Conservation (phyloP, 768 basidiomycete species). For the Rhizopogon vulgaris region DNA sequence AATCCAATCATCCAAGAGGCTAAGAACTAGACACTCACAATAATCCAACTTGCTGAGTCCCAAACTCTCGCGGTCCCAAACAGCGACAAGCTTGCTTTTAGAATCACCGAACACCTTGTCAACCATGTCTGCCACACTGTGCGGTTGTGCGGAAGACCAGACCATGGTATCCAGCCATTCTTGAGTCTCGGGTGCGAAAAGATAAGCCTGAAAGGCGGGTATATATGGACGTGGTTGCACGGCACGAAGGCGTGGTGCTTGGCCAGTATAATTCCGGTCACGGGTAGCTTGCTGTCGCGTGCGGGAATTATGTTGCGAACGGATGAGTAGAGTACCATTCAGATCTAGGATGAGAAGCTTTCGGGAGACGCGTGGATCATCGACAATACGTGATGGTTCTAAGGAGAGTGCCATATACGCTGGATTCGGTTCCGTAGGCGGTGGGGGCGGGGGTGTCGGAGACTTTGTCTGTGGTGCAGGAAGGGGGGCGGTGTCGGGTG, state of each 20-base stretch:
- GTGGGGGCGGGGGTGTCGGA: constrained; percentile 4
- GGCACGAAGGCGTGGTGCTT: constrained; percentile 24
- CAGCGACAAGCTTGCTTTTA: constrained; percentile 41
- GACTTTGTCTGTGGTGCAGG: neutral
- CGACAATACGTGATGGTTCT: constrained; percentile 19
- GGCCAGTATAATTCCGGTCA: neutral
- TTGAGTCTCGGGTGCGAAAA: constrained; percentile 55
- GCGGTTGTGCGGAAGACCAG: constrained; percentile 84
- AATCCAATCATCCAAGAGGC: neutral
- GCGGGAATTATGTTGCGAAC: constrained; percentile 36
- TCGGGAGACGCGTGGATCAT: constrained; percentile 27
- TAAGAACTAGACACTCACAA: constrained; percentile 41
- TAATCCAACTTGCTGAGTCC: constrained; percentile 60
- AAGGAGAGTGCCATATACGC: constrained; percentile 31
- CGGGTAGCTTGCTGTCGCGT: constrained; percentile 6
- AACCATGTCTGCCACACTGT: constrained; percentile 74
- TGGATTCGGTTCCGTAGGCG: constrained; percentile 22
- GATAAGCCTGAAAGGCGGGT: constrained; percentile 50
- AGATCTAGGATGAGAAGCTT: constrained; percentile 74
- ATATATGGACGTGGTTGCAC: constrained; percentile 65
- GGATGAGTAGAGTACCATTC: constrained; percentile 68
- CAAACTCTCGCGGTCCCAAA: constrained; percentile 79
- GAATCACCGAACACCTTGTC: constrained; percentile 46
- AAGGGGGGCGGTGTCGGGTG: constrained; percentile 3
- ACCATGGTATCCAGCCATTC: constrained; percentile 80